Conservation (phyloP, 148 eudicot species). For the Tetragonia tetragonoides region DNA sequence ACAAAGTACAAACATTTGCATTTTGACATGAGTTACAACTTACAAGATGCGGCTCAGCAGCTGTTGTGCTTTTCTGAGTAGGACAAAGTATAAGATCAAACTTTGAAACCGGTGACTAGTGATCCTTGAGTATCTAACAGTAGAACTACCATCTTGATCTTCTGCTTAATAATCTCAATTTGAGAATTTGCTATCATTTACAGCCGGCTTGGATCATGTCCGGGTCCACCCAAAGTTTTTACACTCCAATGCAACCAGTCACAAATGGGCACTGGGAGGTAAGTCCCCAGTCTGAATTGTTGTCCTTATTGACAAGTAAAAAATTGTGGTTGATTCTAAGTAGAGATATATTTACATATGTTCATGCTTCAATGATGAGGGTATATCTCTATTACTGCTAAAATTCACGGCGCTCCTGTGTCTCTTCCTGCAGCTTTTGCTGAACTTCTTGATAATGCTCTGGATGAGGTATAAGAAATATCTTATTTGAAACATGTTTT, state of each 20-base stretch:
- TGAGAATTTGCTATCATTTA: not conserved
- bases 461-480: slow-evolving; percentile 54
- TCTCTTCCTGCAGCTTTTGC: slow-evolving; percentile 53
- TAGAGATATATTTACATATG: not conserved
- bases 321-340: not conserved
- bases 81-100: not conserved
- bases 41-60: too few relatives aligned
- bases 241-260: slow-evolving; percentile 90
- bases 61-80: not conserved
- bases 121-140: not conserved
- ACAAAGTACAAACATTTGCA: too few relatives aligned
- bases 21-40: too few relatives aligned
- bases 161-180: not conserved
- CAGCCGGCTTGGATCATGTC: slow-evolving; percentile 70
- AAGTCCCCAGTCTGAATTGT: not conserved
- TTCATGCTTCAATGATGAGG: not conserved
- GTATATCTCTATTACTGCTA: not conserved
- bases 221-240: slow-evolving; percentile 71
- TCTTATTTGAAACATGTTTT: not conserved
- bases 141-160: not conserved
- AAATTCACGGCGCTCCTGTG: not conserved
- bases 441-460: slow-evolving; percentile 71
- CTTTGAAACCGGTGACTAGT: not conserved
- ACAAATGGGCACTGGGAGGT: slow-evolving; percentile 91
- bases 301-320: not conserved